Percentiles rank a stretch among this genome's conserved stretches.
phyloP scores from a whole-genome alignment of 495 filamentous ascomycete species.

The Copromyces sp. region DNA sequence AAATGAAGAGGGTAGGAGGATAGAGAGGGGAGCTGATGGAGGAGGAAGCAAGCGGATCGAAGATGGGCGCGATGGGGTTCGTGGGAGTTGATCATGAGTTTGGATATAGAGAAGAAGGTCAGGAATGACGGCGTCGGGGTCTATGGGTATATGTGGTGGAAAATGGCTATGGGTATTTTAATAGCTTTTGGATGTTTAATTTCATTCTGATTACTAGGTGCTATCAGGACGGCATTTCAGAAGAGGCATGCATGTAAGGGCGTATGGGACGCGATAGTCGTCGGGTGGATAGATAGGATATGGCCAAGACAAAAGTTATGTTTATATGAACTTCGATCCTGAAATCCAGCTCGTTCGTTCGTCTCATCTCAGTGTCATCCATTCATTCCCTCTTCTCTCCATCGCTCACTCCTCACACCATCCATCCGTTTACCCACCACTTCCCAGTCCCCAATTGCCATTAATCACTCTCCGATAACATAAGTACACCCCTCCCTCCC shows the following conservation, averaged over 20 bases:
- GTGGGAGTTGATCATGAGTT: background rate
- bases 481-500: slow-evolving; percentile 69
- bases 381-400: background rate
- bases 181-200: background rate
- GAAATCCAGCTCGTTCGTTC: no score
- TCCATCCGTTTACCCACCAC: background rate
- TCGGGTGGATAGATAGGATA: background rate
- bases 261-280: background rate
- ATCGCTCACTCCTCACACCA: background rate
- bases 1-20: background rate
- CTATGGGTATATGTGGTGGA: background rate
- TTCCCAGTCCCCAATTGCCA: background rate
- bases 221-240: background rate
- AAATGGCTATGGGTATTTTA: background rate
- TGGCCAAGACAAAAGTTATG: background rate
- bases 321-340: background rate
- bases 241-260: background rate
- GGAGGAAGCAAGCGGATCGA: background rate
- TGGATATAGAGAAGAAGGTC: background rate
- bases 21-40: background rate
- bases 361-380: background rate
- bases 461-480: slow-evolving; percentile 63
- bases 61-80: background rate
- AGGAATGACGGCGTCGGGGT: background rate
- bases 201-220: background rate